Conservation (phyloP, 108 stramenopile genomes). For the Nitzschia sp. region DNA sequence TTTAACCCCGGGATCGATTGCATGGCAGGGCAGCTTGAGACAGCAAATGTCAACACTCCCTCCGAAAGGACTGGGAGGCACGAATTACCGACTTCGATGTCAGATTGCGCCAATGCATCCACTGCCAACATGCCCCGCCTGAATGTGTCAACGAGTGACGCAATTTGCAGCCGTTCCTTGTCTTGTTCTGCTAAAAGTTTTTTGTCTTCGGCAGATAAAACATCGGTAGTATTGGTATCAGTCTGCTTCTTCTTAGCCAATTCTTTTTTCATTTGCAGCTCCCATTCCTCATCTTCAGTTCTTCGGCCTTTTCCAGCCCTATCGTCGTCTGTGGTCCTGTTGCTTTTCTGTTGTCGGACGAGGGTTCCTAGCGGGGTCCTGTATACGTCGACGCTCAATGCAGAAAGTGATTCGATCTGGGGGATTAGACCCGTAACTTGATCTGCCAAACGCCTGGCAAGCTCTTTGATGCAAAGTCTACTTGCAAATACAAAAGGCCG, state of each 20-base stretch:
- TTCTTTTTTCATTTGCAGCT: slow-evolving; percentile 82
- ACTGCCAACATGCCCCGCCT: slow-evolving; percentile 53
- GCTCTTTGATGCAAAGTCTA: slow-evolving; percentile 24
- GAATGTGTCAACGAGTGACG: slow-evolving; percentile 36
- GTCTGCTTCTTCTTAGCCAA: slow-evolving; percentile 64
- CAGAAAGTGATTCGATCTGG: slow-evolving; percentile 21
- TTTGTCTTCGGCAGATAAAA: slow-evolving; percentile 64
- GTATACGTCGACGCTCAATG: slow-evolving; percentile 29
- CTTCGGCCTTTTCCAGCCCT: slow-evolving; percentile 44
- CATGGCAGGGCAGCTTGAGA: slow-evolving; percentile 53
- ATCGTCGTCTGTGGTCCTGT: slow-evolving; percentile 2
- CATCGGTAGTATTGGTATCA: neutral
- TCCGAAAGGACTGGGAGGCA: slow-evolving; percentile 54
- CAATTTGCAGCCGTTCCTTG: slow-evolving; percentile 33
- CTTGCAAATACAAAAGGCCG: slow-evolving; percentile 53
- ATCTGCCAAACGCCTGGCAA: slow-evolving; percentile 21
- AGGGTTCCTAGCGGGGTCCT: slow-evolving; percentile 26
- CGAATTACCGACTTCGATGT: slow-evolving; percentile 87
- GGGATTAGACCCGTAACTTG: neutral
- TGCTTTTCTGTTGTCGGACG: slow-evolving; percentile 5
- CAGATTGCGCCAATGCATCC: slow-evolving; percentile 56
- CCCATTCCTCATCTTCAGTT: slow-evolving; percentile 89
- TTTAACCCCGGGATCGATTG: slow-evolving; percentile 30
- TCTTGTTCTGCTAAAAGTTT: slow-evolving; percentile 59
- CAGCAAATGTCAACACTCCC: slow-evolving; percentile 45